A percentile compares a stretch with the other conserved stretches of the same genome.
Conservation (phyloP, 371 early-diverging fungal genomes). For the Umbelopsis sp. region DNA sequence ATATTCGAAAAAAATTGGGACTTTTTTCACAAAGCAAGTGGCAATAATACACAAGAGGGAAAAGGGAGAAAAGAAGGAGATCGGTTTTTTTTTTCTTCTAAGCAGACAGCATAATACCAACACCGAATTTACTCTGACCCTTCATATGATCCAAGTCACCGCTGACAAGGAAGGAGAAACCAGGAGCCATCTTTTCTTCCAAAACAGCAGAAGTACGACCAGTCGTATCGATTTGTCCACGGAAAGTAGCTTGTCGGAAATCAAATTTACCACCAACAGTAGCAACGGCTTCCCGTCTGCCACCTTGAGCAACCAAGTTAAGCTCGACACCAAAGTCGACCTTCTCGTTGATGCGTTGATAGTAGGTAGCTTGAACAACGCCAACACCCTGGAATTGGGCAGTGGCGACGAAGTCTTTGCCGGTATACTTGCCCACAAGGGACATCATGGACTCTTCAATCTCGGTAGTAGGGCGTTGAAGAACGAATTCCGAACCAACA, state of each 20-base stretch:
- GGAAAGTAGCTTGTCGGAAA: conserved; percentile 88
- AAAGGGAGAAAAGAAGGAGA: conserved; percentile 20
- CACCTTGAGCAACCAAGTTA: conserved; percentile 77
- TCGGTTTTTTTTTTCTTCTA: conserved; percentile 41
- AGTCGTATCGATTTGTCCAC: conserved; percentile 88
- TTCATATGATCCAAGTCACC: conserved; percentile 97
- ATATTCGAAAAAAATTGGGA: conserved; percentile 7
- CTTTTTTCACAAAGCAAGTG: conserved; percentile 19
- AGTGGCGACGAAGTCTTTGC: conserved; percentile 77
- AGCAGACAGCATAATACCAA: conserved; percentile 80
- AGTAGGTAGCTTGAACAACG: conserved; percentile 86
- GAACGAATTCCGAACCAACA: conserved; percentile 86
- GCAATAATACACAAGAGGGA: conserved; percentile 22
- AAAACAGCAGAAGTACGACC: conserved; percentile 87
- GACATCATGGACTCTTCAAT: conserved; percentile 82
- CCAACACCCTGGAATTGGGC: conserved; percentile 86
- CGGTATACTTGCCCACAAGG: conserved; percentile 77
- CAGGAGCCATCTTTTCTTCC: conserved; percentile 95
- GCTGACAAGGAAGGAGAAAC: conserved; percentile 87
- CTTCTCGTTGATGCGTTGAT: conserved; percentile 89
- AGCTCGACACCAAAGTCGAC: conserved; percentile 94
- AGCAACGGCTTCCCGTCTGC: conserved; percentile 89
- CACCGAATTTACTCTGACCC: conserved; percentile 82
- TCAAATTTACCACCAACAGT: conserved; percentile 96
- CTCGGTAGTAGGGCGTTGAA: conserved; percentile 86